Evolutionary conservation across 345 rosid species (phyloP), one percentile per base, ranked within the genome.

Genomic region (Euphorbia peplus): DNA sequence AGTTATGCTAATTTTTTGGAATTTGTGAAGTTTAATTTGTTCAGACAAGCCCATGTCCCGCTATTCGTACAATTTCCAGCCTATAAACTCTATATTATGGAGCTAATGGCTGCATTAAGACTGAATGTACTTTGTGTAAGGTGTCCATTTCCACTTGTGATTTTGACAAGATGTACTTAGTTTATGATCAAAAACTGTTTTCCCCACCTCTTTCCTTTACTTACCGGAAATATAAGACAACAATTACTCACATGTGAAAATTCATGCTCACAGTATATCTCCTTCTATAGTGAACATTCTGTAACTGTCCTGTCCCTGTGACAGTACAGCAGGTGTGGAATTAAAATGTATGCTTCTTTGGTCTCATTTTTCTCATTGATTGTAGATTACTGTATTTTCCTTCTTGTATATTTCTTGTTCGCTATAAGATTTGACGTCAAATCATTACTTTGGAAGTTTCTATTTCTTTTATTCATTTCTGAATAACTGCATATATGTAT

Each of bases 401-500:
- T 35, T 32, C 13, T 19, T 52, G 22, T 52, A 52, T 8, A 6
- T 21, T 19, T 52, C 28, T 52, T 19, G n/a, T 52, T 52, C n/a
- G 1, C 11, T 22, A 10, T 52, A 8, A 22, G 19, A 19, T 15
- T 57, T 11, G 39, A 0, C 9, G 19, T 58, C 21, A 42, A 18
- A 35, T 60, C 46, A 35, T 60, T 60, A 60, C 10, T 35, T 13
- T 35, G 28, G 4, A 8, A n/a, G 47, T 41, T 60, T 60, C 46
- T 59, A 32, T 35, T n/a, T 57, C 8, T 18, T 28, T 58, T 37
- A 9, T 58, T 39, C 22, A 35, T 35, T 19, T 60, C 26, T 16
- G 11, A n/a, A 8, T 63, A 11, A 63, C 29, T 19, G 0, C 61
- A 29, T 58, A 65, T 51, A 14, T 13, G 29, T 42, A 35, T 79